These are phyloP conservation scores for Ascochyta koolunga DNA, from an alignment of 2,329 filamentous ascomycete genomes.

Conservation along the genomic window DNA sequence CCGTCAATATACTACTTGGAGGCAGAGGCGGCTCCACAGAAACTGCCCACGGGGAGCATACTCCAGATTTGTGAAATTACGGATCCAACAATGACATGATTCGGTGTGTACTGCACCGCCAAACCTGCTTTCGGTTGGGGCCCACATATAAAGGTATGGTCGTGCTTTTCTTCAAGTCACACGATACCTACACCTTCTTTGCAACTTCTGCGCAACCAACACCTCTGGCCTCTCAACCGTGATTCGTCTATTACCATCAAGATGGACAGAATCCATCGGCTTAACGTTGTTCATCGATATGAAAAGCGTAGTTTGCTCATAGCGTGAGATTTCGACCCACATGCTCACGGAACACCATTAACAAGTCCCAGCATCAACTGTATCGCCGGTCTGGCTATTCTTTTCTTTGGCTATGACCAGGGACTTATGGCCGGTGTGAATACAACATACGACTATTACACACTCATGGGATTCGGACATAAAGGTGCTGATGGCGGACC, in stretches of 20 bases:
- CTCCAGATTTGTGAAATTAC: conserved; percentile 3
- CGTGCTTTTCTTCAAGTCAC: too few relatives aligned
- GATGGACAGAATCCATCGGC: conserved; percentile 36
- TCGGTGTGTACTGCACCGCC: conserved; percentile 2
- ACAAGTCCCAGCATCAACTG: conserved; percentile 30
- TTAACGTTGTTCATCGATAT: conserved; percentile 31
- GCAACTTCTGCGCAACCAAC: background rate
- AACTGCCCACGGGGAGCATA: conserved; percentile 3
- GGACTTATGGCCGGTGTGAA: conserved; percentile 46
- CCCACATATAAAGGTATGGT: conserved; percentile 7
- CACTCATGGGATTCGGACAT: conserved; percentile 39
- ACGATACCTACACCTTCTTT: background rate
- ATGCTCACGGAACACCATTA: background rate
- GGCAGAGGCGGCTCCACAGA: conserved; percentile 4
- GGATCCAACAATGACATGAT: conserved; percentile 9
- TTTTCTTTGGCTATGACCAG: conserved; percentile 45
- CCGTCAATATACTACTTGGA: background rate
- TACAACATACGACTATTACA: conserved; percentile 40
- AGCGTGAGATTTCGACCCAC: conserved; percentile 11
- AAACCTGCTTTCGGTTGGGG: background rate
- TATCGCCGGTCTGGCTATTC: conserved; percentile 38
- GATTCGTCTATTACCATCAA: too few relatives aligned
- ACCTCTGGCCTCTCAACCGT: too few relatives aligned
- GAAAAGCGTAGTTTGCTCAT: conserved; percentile 38
- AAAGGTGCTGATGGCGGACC: conserved; percentile 30